Evolutionary conservation across 208 protist species (phyloP).

Genomic region (Angomonas ambiguus): DNA sequence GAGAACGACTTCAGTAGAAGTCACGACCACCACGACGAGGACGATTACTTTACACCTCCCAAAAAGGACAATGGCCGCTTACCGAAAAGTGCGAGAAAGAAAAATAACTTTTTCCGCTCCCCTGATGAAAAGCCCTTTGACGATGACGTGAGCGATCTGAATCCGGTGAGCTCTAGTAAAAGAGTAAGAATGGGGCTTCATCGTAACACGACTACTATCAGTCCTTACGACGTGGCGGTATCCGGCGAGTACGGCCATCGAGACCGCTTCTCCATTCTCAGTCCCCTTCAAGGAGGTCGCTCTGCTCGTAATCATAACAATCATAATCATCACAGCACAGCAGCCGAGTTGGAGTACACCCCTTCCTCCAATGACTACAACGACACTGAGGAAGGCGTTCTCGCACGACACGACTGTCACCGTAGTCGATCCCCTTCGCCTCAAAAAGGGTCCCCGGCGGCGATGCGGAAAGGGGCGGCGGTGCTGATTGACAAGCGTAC

Average conservation of each 20-base stretch:
- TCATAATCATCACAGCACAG: no score
- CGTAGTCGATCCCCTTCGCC: neutral
- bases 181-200: neutral
- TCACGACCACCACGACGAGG: neutral
- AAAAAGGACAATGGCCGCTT: neutral
- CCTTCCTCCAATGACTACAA: neutral
- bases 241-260: conserved; percentile 1
- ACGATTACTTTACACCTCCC: neutral
- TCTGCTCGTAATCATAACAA: neutral
- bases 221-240: neutral
- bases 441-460: neutral
- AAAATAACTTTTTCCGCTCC: conserved; percentile 2
- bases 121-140: neutral
- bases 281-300: neutral
- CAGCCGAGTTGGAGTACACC: neutral
- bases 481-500: neutral
- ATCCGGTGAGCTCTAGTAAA: neutral
- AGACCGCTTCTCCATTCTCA: neutral
- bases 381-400: neutral
- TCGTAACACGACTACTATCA: neutral
- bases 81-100: neutral
- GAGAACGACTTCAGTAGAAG: neutral
- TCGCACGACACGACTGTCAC: conserved; percentile 3
- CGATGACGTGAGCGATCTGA: neutral
- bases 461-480: neutral